Evolutionary conservation across 805 yeast species (phyloP).

Genomic region (Myxozyma vanderwaltii): DNA sequence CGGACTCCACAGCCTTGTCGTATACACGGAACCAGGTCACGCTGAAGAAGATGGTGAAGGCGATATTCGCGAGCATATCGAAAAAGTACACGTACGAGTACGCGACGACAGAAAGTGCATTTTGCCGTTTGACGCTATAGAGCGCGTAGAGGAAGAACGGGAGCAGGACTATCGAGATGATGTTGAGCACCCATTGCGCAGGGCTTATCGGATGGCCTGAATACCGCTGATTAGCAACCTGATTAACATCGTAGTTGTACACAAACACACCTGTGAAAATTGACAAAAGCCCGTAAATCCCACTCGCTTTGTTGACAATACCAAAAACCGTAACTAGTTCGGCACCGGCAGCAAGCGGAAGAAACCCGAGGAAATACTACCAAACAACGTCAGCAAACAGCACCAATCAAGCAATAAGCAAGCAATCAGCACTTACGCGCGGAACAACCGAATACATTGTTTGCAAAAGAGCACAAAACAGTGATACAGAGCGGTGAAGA

Average conservation of each 20-base stretch:
- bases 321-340: slow-evolving; percentile 76
- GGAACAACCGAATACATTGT: slow-evolving; percentile 16
- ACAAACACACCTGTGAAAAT: slow-evolving; percentile 57
- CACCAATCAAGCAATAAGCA: not conserved
- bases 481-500: not conserved
- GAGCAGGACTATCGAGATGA: slow-evolving; percentile 62
- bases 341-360: slow-evolving; percentile 86
- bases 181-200: slow-evolving; percentile 79
- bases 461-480: not conserved
- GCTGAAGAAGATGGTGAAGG: slow-evolving; percentile 74
- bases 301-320: slow-evolving; percentile 84
- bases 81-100: slow-evolving; percentile 62
- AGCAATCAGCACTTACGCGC: not conserved
- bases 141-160: slow-evolving; percentile 68
- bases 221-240: not conserved
- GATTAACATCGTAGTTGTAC: not conserved
- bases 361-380: slow-evolving; percentile 55
- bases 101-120: slow-evolving; percentile 61
- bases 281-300: slow-evolving; percentile 82
- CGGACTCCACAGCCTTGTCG: slow-evolving; percentile 9
- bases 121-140: slow-evolving; percentile 53
- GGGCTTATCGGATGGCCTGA: slow-evolving; percentile 77
- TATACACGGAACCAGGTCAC: slow-evolving; percentile 64
- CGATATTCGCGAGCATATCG: slow-evolving; percentile 67
- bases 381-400: not conserved